These are phyloP conservation scores for Fusarium clavum DNA, from an alignment of 2,329 filamentous ascomycete species.

Conservation along the genomic window DNA sequence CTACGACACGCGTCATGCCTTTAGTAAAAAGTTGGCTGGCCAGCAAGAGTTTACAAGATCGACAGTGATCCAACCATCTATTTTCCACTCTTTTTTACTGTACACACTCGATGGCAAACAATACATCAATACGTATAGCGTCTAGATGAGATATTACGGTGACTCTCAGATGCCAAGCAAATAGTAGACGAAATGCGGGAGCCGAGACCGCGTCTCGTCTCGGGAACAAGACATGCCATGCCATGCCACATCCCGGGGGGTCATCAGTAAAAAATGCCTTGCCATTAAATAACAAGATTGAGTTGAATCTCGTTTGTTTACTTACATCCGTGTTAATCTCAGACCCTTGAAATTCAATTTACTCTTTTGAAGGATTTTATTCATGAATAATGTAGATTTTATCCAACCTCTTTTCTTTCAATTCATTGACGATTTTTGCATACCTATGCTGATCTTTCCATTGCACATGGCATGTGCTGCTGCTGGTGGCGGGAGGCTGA, in stretches of 20 bases:
- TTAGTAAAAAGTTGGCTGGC: constrained; percentile 4
- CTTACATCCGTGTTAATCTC: constrained; percentile 5
- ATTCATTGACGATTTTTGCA: constrained; percentile 3
- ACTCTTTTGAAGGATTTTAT: neutral
- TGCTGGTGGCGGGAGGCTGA: constrained; percentile 33
- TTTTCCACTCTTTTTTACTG: constrained; percentile 4
- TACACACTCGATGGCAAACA: neutral
- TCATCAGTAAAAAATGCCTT: constrained; percentile 9
- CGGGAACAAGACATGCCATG: constrained; percentile 3
- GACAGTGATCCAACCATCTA: constrained; percentile 11
- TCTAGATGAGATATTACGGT: neutral
- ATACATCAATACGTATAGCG: neutral
- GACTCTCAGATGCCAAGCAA: neutral
- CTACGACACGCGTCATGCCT: constrained; percentile 8
- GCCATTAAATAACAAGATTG: constrained; percentile 22
- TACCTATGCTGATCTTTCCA: neutral
- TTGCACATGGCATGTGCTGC: constrained; percentile 1
- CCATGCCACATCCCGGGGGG: constrained; percentile 9
- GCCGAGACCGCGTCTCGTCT: constrained; percentile 7
- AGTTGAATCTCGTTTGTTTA: constrained; percentile 26
- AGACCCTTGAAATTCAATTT: constrained; percentile 1
- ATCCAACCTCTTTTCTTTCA: constrained; percentile 23
- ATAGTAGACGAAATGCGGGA: constrained; percentile 9
- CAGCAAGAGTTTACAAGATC: constrained; percentile 23
- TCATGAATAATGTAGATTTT: constrained; percentile 7